phyloP scores from a whole-genome alignment of 768 basidiomycete species.

The Podaxis sp. region DNA sequence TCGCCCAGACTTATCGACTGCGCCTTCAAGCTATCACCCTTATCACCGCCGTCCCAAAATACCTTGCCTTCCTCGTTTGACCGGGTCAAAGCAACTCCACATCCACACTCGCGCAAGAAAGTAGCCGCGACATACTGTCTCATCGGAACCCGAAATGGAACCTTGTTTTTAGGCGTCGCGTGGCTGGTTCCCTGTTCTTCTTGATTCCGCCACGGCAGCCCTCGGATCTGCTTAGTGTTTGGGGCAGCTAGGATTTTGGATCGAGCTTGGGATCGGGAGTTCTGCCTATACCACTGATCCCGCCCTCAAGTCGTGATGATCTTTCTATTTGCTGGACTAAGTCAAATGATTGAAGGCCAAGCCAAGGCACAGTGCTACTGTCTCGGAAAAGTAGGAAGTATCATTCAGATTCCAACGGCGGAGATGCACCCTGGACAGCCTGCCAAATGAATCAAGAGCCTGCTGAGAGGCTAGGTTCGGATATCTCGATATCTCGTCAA shows the following conservation, averaged over 20 bases:
- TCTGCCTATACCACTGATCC: neutral
- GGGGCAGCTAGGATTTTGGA: neutral
- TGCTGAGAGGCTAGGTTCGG: neutral
- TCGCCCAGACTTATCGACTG: neutral
- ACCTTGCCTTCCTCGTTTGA: neutral
- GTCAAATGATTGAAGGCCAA: too few species aligned
- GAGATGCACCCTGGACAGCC: neutral
- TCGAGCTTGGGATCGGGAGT: neutral
- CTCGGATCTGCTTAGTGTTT: neutral
- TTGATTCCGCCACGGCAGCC: neutral
- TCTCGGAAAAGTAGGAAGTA: too few species aligned
- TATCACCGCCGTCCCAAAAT: constrained; percentile 9
- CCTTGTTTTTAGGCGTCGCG: neutral
- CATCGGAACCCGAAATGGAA: neutral
- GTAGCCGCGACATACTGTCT: neutral
- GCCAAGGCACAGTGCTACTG: too few species aligned
- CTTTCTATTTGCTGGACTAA: too few species aligned
- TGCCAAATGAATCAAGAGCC: neutral
- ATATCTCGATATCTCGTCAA: neutral
- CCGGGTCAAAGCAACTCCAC: neutral
- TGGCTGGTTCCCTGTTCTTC: neutral
- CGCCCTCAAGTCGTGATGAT: too few species aligned
- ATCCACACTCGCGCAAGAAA: neutral
- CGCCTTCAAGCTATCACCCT: neutral
- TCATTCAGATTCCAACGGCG: too few species aligned